Base-by-base conservation (phyloP, 2,329 filamentous ascomycete species). In the Allantophomopsis lycopodina region DNA sequence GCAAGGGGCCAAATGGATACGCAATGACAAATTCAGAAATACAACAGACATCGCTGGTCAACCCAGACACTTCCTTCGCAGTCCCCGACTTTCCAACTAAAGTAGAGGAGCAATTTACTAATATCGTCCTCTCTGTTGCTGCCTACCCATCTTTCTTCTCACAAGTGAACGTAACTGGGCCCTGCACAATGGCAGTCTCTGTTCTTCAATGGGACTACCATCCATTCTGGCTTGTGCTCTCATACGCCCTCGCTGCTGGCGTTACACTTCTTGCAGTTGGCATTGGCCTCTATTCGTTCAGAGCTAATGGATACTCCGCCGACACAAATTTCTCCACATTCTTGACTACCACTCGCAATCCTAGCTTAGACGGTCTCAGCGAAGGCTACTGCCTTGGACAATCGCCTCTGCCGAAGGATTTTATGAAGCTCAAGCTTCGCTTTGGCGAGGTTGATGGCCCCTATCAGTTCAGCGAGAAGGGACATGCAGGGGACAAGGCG, bases 221-320 rank as follows among this genome's bases (percentile, higher is more conserved):
- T 13, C 35, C 35, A 4, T 37, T 37, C 35, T 37, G 35, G 35
- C 35, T 37, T 7, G 18, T 28, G 11, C 17, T 37, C 14, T 12
- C 35, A 23, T 37, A 37, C 18, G 5, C 20, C 14, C 28, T 37
- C 20, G 17, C 35, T 23, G 35, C 18, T 8, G 16, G 14, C 11
- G 18, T 23, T 14, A 37, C 35, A 10, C 20, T 37, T 13, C 5
- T 21, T 8, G 35, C 35, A 3, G 21, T 37, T 7, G 35, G 35
- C 5, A 37, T 37, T 6, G 35, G 35, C 18, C 35, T 37, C 21
- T 37, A 37, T n/a, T 14, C 35, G 13, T 37, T 37, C 35, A 37
- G 35, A 16, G 35, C 16, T 14, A 37, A 37, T 15, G 35, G 35
- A 7, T 37, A 37, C 28, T 37, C 18, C 28, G 35, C 35, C 16